Conservation (phyloP, 805 yeast genomes). For the Yamadazyma kitorensis region DNA sequence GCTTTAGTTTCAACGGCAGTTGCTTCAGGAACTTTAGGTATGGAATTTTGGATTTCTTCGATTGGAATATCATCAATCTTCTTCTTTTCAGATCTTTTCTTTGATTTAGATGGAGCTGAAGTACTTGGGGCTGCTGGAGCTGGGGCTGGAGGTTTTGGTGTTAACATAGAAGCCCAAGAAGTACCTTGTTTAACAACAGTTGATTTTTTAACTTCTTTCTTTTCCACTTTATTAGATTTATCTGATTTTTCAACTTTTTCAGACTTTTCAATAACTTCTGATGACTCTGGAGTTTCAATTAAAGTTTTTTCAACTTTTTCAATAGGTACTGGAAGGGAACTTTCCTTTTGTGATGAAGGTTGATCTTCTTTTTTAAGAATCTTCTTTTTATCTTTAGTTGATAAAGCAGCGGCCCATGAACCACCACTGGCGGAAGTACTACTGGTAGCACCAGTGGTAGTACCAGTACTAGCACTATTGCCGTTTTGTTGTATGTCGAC, state of each 20-base stretch:
- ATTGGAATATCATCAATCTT: conserved; percentile 10
- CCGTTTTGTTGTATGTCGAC: conserved; percentile 1
- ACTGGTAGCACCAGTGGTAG: conserved; percentile 18
- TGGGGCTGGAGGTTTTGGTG: conserved; percentile 47
- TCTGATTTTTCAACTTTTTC: conserved; percentile 41
- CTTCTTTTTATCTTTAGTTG: conserved; percentile 32
- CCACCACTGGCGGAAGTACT: conserved; percentile 22
- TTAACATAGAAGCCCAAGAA: conserved; percentile 72
- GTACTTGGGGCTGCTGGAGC: conserved; percentile 21
- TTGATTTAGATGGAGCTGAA: conserved; percentile 21
- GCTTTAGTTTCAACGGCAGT: conserved; percentile 15
- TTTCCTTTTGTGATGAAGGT: conserved; percentile 8
- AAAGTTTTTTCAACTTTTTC: conserved; percentile 10
- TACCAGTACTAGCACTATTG: conserved; percentile 12
- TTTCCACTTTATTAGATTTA: conserved; percentile 16
- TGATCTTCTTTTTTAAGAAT: conserved; percentile 13
- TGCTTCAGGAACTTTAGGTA: conserved; percentile 19
- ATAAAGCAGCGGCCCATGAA: conserved; percentile 44
- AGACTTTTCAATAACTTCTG: conserved; percentile 14
- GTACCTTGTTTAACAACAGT: conserved; percentile 23
- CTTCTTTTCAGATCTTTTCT: conserved; percentile 10
- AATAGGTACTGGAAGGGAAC: too few species aligned
- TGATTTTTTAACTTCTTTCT: conserved; percentile 9
- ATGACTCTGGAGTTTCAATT: conserved; percentile 14
- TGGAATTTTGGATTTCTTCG: conserved; percentile 14